Base-by-base conservation (phyloP, 2,329 filamentous ascomycete species). In the Alternaria viburni region DNA sequence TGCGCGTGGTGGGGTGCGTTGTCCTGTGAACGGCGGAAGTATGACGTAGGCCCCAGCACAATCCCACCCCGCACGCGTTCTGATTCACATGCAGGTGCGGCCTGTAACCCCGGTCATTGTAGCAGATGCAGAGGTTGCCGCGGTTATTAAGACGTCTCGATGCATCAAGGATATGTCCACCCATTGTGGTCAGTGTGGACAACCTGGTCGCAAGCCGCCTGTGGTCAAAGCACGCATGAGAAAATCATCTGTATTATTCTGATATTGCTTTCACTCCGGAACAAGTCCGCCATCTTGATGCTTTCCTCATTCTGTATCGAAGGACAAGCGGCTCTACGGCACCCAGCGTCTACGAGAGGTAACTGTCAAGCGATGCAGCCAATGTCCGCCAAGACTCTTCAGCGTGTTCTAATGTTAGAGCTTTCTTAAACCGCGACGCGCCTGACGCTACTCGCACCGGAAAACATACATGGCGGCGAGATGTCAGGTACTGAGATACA, bases 21-120 rank as follows among this genome's bases (percentile, higher is more conserved):
- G 50, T 58, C 50, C 54, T 57, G 60, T 59, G 60, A 62, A 62
- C 43, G 57, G 41, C 49, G 36, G 26, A 50, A 21, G 15, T 28
- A 61, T 61, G 64, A 58, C 54, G 61, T 66, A 47, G 54, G 50
- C 28, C 17, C 32, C 45, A 55, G 61, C 50, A 64, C 57, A 54
- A 43, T 30, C 30, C 26, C 55, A 58, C 60, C 60, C 60, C 60
- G 59, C 59, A 47, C 59, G 43, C 55, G 36, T 46, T 43, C 23
- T 30, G 49, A 45, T 56, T 43, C 30, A 41, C 19, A 47, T 62
- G 55, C 60, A 62, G 56, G 32, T 54, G 55, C 60, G 49, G 54
- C 47, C 43, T 49, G 17, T 28, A 21, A 17, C 25, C 21, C 19
- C 44, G 12, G 32, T 23, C 46, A 17, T 19, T 43, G 19, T 11